Conservation (phyloP, 495 filamentous ascomycete species). For the Hyaloscypha finlandica region DNA sequence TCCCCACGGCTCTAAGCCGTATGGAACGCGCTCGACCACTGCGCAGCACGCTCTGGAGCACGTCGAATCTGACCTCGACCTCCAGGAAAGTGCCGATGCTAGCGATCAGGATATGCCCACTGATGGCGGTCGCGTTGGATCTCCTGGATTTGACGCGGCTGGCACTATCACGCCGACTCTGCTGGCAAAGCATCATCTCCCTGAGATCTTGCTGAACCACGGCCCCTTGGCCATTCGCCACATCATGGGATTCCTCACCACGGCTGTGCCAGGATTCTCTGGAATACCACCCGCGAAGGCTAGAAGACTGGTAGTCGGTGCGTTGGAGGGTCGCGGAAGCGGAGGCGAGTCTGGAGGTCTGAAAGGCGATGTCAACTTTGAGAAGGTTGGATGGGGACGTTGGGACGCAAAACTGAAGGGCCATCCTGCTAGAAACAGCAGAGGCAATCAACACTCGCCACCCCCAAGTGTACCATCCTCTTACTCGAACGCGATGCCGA, state of each 20-base stretch:
- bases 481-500: conserved; percentile 65
- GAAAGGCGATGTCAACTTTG: conserved; percentile 78
- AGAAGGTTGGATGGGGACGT: conserved; percentile 96
- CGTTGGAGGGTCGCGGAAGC: conserved; percentile 73
- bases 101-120: conserved; percentile 33
- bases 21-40: conserved; percentile 30
- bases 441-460: conserved; percentile 46
- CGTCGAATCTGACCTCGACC: conserved; percentile 86
- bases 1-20: conserved; percentile 69
- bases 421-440: conserved; percentile 56
- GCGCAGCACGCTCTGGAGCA: conserved; percentile 59
- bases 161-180: conserved; percentile 84
- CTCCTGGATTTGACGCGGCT: conserved; percentile 65
- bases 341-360: conserved; percentile 64
- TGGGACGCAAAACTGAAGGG: conserved; percentile 85
- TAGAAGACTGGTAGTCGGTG: conserved; percentile 81
- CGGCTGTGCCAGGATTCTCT: conserved; percentile 89
- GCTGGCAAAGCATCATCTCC: conserved; percentile 89
- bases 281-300: conserved; percentile 90
- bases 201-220: conserved; percentile 84
- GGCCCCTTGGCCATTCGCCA: conserved; percentile 93
- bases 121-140: conserved; percentile 45
- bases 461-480: conserved; percentile 50
- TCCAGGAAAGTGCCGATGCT: conserved; percentile 58
- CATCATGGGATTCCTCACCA: conserved; percentile 90